phyloP scores from a whole-genome alignment of 495 filamentous ascomycete genomes.

The Pseudomonodictys pantanalensis region DNA sequence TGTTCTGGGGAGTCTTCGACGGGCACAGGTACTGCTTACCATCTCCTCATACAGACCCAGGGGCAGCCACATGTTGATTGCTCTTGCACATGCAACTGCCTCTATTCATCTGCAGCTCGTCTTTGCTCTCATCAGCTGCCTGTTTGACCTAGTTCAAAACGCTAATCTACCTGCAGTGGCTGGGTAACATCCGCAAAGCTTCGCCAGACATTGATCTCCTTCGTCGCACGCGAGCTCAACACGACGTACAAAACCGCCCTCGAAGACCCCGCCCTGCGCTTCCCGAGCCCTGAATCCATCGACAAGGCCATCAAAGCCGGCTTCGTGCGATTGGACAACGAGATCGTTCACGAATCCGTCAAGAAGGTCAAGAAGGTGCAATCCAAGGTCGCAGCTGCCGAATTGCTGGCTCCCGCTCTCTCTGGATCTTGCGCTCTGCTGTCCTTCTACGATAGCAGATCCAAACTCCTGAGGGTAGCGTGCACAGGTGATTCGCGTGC shows the following conservation, averaged over 20 bases:
- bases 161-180: slow-evolving; percentile 56
- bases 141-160: too few species aligned
- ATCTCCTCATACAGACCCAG: too few species aligned
- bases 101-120: too few species aligned
- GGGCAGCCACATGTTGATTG: too few species aligned
- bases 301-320: slow-evolving; percentile 90
- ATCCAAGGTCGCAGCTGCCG: slow-evolving; percentile 80
- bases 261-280: slow-evolving; percentile 55
- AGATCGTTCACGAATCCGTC: slow-evolving; percentile 88
- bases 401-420: slow-evolving; percentile 85
- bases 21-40: slow-evolving; percentile 72
- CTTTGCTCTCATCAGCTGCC: too few species aligned
- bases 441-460: slow-evolving; percentile 88
- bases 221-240: slow-evolving; percentile 92
- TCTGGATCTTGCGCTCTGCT: slow-evolving; percentile 95
- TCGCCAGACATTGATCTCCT: slow-evolving; percentile 84
- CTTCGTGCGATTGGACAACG: slow-evolving; percentile 83
- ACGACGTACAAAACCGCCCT: slow-evolving; percentile 77
- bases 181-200: slow-evolving; percentile 98
- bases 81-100: too few species aligned
- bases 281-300: slow-evolving; percentile 71
- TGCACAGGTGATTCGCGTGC: slow-evolving; percentile 94
- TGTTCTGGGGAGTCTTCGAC: slow-evolving; percentile 99
- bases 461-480: slow-evolving; percentile 81
- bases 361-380: slow-evolving; percentile 83